Percentiles rank a stretch among this genome's conserved stretches.
phyloP scores from a whole-genome alignment of 257 asterid species.

The Solanum chmielewskii region DNA sequence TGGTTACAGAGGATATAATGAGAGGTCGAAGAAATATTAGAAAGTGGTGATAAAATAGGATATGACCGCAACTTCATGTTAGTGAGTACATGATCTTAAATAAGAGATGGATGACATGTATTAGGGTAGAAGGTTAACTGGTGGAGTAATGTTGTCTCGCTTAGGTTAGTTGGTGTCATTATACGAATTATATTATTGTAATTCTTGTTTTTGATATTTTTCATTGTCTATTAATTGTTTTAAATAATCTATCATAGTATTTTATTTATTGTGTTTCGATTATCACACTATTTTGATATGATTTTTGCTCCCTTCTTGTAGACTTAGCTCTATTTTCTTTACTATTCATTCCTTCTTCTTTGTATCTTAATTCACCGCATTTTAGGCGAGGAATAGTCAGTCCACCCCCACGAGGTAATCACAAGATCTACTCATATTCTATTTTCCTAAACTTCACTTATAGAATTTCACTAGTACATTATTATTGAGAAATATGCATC shows the following conservation, averaged over 20 bases:
- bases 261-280: rapidly evolving
- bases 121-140: neutral
- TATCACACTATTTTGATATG: too few relatives aligned
- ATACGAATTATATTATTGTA: neutral
- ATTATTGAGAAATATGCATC: neutral
- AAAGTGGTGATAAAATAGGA: too few relatives aligned
- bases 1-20: too few relatives aligned
- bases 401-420: neutral
- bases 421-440: rapidly evolving
- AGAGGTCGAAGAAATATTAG: too few relatives aligned
- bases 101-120: neutral
- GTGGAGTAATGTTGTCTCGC: rapidly evolving
- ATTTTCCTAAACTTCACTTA: rapidly evolving
- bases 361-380: neutral
- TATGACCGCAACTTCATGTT: too few relatives aligned
- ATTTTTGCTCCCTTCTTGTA: too few relatives aligned
- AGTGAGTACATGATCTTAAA: neutral
- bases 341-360: neutral
- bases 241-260: neutral
- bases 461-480: neutral
- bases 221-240: too few relatives aligned
- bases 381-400: rapidly evolving
- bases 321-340: neutral
- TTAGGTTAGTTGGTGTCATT: neutral
- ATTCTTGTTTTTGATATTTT: too few relatives aligned